A percentile compares a stretch with the other conserved stretches of the same genome.
phyloP scores from a whole-genome alignment of 73 alveolate species.

The Paraurostyla sp. region DNA sequence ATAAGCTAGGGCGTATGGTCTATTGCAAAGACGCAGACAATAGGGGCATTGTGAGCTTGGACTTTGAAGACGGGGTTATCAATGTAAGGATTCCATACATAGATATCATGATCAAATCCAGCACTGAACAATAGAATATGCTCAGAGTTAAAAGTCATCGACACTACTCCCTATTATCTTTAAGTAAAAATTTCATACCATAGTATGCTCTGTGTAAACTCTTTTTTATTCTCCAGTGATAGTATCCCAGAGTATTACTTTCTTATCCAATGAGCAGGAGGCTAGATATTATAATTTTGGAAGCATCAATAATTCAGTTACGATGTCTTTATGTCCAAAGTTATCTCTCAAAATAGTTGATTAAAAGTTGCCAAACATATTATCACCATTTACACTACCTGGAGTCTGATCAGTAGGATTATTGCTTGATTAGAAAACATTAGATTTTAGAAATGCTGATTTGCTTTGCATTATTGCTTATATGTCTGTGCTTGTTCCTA shows the following conservation, averaged over 20 bases:
- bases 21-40: slow-evolving; percentile 79
- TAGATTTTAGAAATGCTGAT: background rate
- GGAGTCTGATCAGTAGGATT: slow-evolving; percentile 11
- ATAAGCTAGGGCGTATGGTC: slow-evolving; percentile 83
- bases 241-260: slow-evolving; percentile 87
- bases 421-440: background rate
- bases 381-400: background rate
- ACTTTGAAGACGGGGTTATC: slow-evolving; percentile 82
- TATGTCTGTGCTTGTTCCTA: slow-evolving; percentile 61
- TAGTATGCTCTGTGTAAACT: slow-evolving; percentile 84
- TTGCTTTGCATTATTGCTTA: background rate
- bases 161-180: slow-evolving; percentile 76
- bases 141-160: slow-evolving; percentile 84
- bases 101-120: slow-evolving; percentile 91
- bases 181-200: background rate
- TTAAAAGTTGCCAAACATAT: background rate
- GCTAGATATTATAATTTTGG: slow-evolving; percentile 87
- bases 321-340: slow-evolving; percentile 82
- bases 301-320: slow-evolving; percentile 87
- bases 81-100: slow-evolving; percentile 93
- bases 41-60: slow-evolving; percentile 83
- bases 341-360: background rate
- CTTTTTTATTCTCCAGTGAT: slow-evolving; percentile 77
- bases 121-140: slow-evolving; percentile 83
- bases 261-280: slow-evolving; percentile 84